Base-by-base conservation (phyloP, 768 basidiomycete genomes). In the Leccinum variicolor region DNA sequence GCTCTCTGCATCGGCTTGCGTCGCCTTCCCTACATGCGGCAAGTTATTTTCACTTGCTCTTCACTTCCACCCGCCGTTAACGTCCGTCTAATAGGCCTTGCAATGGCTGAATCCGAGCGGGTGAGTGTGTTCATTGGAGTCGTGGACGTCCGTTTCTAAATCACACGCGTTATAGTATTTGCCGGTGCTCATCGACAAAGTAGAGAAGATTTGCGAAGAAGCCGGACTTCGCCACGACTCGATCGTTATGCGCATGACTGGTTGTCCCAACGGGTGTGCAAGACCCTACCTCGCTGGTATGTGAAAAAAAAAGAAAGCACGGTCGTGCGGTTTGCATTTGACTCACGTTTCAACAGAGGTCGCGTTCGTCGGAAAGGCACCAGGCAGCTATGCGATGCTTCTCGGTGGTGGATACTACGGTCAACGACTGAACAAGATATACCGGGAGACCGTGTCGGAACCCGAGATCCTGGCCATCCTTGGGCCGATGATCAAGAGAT, bases 241-340 rank as follows among this genome's bases (percentile, higher is more conserved):
- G 3, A 96, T 98, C 62, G 85, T 98, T 59, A 98, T 99, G 96
- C 84, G 96, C 53, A 98, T 98, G 95, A 98, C 95, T 15, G 96
- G 96, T 51, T 98, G 95, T 64, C 92, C 92, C 3, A 94, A 94
- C 66, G 93, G 92, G 36, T 94, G 94, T 70, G 92, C 95, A 2
- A 82, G 95, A 57, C 96, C 94, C 36, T 98, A 96, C 73, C 77
- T 95, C 47, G 96, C 92, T 50, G 90, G 90, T 87, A 46, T 10
- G 84, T 66, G 25, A 34, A 41, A 4, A 5, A 14, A n/a, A 39
- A 6, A n/a, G 17, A 39, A 34, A 1, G 23, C 33, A 17, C 3
- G 19, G 4, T 28, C 3, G 3, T 45, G 33, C 36, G 31, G 34
- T 36, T 33, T 17, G 49, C 51, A 47, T 39, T 19, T 52, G 36